A percentile compares a stretch with the other conserved stretches of the same genome.
These are phyloP conservation scores for Leccinum longicurvipes DNA, from an alignment of 768 basidiomycete species.

Conservation along the genomic window DNA sequence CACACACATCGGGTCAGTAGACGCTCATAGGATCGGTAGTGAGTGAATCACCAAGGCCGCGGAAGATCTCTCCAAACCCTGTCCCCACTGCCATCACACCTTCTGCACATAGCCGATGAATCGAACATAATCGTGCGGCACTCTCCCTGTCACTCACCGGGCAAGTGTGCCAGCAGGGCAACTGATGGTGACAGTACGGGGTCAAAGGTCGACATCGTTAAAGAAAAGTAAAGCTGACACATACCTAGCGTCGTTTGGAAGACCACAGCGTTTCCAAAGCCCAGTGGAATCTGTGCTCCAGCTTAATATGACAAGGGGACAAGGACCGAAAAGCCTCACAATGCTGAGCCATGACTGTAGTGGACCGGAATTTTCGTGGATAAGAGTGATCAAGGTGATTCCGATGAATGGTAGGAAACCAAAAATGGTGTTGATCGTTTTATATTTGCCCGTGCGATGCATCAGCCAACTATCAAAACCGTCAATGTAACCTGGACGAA, in stretches of 20 bases:
- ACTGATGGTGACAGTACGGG: conserved; percentile 34
- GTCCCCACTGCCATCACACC: conserved; percentile 52
- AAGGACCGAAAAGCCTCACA: conserved; percentile 29
- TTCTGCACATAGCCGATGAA: conserved; percentile 24
- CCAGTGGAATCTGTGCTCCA: conserved; percentile 54
- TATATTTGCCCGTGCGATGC: conserved; percentile 53
- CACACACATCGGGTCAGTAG: not conserved
- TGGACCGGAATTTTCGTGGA: conserved; percentile 41
- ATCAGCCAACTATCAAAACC: conserved; percentile 39
- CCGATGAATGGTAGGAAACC: conserved; percentile 52
- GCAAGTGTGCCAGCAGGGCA: conserved; percentile 53
- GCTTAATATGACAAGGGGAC: not conserved
- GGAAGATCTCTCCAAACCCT: conserved; percentile 57
- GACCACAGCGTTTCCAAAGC: conserved; percentile 65
- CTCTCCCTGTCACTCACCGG: conserved; percentile 34
- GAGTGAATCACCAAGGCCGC: conserved; percentile 45
- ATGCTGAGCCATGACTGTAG: conserved; percentile 50
- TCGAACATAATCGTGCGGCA: not conserved
- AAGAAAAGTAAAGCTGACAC: conserved; percentile 17
- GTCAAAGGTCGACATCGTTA: conserved; percentile 5
- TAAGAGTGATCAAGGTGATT: conserved; percentile 39
- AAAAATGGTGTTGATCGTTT: conserved; percentile 44
- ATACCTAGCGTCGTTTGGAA: conserved; percentile 58
- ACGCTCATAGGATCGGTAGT: not conserved
- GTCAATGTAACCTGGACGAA: not conserved